Evolutionary conservation across 2,329 filamentous ascomycete genomes (phyloP).

Genomic region (Verticillium zaregamsianum): DNA sequence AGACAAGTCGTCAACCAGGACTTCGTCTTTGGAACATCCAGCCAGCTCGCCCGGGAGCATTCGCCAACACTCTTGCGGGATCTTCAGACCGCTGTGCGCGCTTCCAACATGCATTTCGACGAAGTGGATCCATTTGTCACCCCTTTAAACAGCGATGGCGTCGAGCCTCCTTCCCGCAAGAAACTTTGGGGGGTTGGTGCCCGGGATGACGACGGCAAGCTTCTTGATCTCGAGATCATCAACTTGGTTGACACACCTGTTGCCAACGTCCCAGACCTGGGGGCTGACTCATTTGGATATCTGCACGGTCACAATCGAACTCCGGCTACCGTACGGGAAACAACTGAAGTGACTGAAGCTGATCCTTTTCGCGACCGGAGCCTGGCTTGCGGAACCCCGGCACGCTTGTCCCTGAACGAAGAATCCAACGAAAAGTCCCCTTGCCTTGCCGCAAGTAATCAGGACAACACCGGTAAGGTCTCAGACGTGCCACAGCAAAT

Average conservation of each 20-base stretch:
- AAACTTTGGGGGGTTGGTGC: conserved; percentile 69
- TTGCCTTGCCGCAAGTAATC: not conserved
- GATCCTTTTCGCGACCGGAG: not conserved
- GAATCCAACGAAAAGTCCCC: not conserved
- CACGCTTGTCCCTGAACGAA: not conserved
- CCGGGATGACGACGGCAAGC: conserved; percentile 58
- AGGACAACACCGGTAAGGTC: not conserved
- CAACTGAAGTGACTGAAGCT: not conserved
- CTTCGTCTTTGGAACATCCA: conserved; percentile 82
- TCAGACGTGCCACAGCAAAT: not conserved
- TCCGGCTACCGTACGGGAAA: not conserved
- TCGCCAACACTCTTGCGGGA: conserved; percentile 63
- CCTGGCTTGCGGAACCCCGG: not conserved
- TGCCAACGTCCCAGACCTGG: conserved; percentile 14
- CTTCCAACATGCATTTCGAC: conserved; percentile 45
- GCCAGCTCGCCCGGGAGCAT: conserved; percentile 71
- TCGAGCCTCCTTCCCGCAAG: conserved; percentile 25
- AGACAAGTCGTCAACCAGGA: conserved; percentile 65
- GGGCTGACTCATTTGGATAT: conserved; percentile 37
- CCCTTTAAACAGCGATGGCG: conserved; percentile 31
- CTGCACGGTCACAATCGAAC: not conserved
- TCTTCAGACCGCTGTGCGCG: conserved; percentile 56
- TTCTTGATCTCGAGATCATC: conserved; percentile 60
- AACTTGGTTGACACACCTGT: conserved; percentile 48
- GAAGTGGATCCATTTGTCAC: conserved; percentile 31